These are phyloP conservation scores for Ascochyta pisi DNA, from an alignment of 2,329 filamentous ascomycete genomes.

Conservation along the genomic window DNA sequence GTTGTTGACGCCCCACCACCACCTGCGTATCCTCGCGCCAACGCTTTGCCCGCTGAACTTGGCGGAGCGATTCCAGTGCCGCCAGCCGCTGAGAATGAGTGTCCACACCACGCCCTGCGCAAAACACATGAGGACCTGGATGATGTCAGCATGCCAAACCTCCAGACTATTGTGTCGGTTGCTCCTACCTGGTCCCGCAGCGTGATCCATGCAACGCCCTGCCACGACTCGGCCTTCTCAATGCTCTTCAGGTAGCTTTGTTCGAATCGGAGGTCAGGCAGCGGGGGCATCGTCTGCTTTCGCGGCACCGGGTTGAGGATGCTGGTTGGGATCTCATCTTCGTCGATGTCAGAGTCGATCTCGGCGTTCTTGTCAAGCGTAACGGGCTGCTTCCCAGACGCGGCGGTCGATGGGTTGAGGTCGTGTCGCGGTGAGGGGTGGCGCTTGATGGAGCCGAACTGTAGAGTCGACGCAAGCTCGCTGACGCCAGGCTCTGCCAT, in stretches of 20 bases:
- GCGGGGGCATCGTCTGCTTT: constrained; percentile 68
- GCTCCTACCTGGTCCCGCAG: constrained; percentile 78
- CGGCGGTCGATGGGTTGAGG: constrained; percentile 78
- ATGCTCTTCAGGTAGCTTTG: constrained; percentile 97
- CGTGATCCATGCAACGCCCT: constrained; percentile 83
- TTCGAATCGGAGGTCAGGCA: constrained; percentile 89
- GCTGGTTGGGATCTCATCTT: constrained; percentile 73
- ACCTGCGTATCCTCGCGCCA: constrained; percentile 79
- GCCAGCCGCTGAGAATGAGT: constrained; percentile 83
- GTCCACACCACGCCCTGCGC: constrained; percentile 91
- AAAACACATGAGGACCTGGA: constrained; percentile 81
- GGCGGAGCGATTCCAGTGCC: constrained; percentile 83
- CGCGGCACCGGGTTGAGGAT: constrained; percentile 65
- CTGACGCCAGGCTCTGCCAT: constrained; percentile 15
- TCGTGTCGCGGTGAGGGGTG: constrained; percentile 76
- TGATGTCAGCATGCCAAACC: constrained; percentile 1
- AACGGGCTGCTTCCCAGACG: constrained; percentile 70
- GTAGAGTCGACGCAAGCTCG: constrained; percentile 79
- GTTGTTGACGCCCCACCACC: constrained; percentile 96
- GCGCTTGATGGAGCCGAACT: constrained; percentile 78
- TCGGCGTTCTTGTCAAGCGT: constrained; percentile 45
- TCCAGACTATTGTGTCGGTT: background rate
- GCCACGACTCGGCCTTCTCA: constrained; percentile 77
- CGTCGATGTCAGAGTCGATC: constrained; percentile 59
- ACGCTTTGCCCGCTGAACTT: constrained; percentile 77